Conservation (phyloP, 768 basidiomycete species). For the Xerocomus spinulosus region DNA sequence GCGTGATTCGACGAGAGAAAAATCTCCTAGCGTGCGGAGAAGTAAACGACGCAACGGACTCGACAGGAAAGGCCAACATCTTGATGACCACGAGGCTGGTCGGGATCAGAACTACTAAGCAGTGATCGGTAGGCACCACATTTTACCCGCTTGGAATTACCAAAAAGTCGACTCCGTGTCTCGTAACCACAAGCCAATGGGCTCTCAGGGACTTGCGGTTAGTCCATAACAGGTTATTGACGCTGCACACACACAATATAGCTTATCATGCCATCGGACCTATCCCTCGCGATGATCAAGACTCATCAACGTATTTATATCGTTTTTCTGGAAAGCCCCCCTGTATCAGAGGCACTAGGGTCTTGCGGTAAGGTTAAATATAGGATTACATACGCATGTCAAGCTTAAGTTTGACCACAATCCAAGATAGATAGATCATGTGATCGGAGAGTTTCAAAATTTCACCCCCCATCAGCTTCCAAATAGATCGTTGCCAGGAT, state of each 20-base stretch:
- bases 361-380: slow-evolving; percentile 8
- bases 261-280: too few relatives aligned
- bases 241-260: not conserved
- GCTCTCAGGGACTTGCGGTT: slow-evolving; percentile 1
- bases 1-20: slow-evolving; percentile 1
- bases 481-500: too few relatives aligned
- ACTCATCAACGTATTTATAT: too few relatives aligned
- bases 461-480: not conserved
- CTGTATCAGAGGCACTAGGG: too few relatives aligned
- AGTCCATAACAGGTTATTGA: not conserved
- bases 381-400: slow-evolving; percentile 17
- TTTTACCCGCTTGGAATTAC: slow-evolving; percentile 3
- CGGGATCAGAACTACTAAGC: not conserved
- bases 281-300: too few relatives aligned
- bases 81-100: not conserved
- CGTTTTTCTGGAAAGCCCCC: slow-evolving; percentile 8
- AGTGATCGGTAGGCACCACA: slow-evolving; percentile 4
- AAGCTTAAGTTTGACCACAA: slow-evolving; percentile 25
- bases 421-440: slow-evolving; percentile 3
- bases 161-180: slow-evolving; percentile 2
- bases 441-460: not conserved
- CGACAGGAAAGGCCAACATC: not conserved
- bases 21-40: not conserved
- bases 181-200: slow-evolving; percentile 6
- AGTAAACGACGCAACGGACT: not conserved